Conservation (phyloP, 192 early-diverging fungal genomes). For the Chytriomyces sp. region DNA sequence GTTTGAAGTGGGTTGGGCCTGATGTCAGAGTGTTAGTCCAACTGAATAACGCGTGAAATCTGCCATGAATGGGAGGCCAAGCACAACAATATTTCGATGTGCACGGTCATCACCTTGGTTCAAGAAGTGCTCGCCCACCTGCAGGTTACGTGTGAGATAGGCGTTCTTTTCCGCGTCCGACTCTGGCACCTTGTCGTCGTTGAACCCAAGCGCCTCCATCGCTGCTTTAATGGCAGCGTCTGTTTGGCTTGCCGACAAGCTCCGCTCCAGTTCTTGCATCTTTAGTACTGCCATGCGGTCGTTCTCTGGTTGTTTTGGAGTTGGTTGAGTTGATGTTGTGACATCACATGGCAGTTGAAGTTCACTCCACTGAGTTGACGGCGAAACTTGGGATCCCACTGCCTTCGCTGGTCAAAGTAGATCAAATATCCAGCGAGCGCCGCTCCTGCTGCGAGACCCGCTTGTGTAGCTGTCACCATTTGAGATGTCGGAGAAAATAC, state of each 20-base stretch:
- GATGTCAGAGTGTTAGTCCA: constrained; percentile 1
- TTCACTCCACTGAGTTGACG: neutral
- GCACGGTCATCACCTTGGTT: constrained; percentile 60
- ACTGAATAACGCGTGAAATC: neutral
- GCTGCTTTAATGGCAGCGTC: constrained; percentile 36
- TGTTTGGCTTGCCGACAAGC: constrained; percentile 43
- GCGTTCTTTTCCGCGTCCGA: constrained; percentile 78
- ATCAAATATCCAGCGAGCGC: too few species aligned
- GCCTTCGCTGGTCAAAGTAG: constrained; percentile 89
- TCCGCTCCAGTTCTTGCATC: constrained; percentile 65
- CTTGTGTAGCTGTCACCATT: too few species aligned
- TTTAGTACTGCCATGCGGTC: constrained; percentile 45
- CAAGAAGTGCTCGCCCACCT: constrained; percentile 77
- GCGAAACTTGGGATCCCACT: constrained; percentile 79
- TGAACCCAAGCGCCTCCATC: constrained; percentile 63
- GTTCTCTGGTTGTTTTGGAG: neutral
- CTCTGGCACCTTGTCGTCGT: constrained; percentile 74
- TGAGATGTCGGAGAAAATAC: too few species aligned
- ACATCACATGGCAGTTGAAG: neutral
- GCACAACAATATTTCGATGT: neutral
- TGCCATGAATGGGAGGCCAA: too few species aligned
- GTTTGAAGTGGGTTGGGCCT: constrained; percentile 66
- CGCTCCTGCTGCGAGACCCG: too few species aligned
- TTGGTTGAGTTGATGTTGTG: neutral
- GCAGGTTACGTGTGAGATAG: constrained; percentile 89